Percentiles rank a stretch among this genome's conserved stretches.
phyloP scores from a whole-genome alignment of 257 asterid genomes.

The Coffea canephora region DNA sequence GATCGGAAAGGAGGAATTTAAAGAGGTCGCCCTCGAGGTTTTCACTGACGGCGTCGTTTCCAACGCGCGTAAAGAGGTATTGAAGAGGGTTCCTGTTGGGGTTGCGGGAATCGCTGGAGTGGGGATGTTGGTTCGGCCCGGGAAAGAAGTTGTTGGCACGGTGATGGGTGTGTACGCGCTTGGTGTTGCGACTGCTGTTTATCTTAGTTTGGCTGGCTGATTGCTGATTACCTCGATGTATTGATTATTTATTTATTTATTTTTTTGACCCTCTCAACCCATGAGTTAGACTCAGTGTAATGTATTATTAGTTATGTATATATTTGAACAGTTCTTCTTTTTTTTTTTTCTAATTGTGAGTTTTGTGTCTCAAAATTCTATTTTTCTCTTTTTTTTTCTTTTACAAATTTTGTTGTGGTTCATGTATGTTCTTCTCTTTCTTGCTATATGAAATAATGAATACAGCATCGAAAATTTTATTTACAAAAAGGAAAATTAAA shows the following conservation, averaged over 20 bases:
- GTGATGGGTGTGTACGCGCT: constrained; percentile 81
- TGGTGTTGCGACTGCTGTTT: constrained; percentile 50
- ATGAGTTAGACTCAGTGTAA: not conserved
- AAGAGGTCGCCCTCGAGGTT: constrained; percentile 50
- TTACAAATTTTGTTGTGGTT: too few relatives aligned
- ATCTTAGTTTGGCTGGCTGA: constrained; percentile 37
- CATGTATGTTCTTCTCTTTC: too few relatives aligned
- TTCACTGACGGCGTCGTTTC: constrained; percentile 52
- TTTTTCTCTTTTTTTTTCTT: too few relatives aligned
- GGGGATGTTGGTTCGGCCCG: constrained; percentile 52
- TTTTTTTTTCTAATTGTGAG: too few relatives aligned
- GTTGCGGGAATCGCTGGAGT: constrained; percentile 66
- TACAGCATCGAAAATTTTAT: too few relatives aligned
- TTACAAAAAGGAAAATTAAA: too few relatives aligned
- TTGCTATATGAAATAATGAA: too few relatives aligned
- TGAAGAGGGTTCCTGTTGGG: constrained; percentile 65
- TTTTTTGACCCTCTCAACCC: not conserved
- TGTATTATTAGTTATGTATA: too few relatives aligned
- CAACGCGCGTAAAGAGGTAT: constrained; percentile 39
- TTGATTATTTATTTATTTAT: not conserved
- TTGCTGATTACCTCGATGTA: not conserved
- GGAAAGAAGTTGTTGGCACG: constrained; percentile 51
- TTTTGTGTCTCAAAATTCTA: too few relatives aligned
- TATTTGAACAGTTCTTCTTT: too few relatives aligned
- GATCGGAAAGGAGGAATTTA: constrained; percentile 47